These are phyloP conservation scores for Priceomyces melissophilus DNA, from an alignment of 805 yeast genomes.

Conservation along the genomic window DNA sequence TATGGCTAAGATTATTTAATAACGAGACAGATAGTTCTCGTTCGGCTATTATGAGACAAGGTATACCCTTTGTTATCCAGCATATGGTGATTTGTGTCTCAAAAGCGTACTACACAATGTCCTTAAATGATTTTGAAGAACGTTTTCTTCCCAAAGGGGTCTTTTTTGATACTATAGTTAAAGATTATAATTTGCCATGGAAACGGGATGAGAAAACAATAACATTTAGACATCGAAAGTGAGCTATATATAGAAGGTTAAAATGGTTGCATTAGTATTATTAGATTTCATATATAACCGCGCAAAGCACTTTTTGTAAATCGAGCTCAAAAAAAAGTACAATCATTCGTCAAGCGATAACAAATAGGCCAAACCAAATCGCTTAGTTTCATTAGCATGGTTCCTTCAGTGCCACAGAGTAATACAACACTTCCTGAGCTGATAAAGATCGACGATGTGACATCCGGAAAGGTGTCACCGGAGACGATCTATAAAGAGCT, in stretches of 20 bases:
- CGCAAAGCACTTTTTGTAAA: no score
- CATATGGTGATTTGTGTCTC: slow-evolving; percentile 28
- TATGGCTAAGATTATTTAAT: slow-evolving; percentile 29
- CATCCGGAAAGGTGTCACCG: slow-evolving; percentile 40
- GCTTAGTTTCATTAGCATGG: slow-evolving; percentile 1
- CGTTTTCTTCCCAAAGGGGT: slow-evolving; percentile 24
- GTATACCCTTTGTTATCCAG: slow-evolving; percentile 27
- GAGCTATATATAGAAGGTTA: neutral
- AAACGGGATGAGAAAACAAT: slow-evolving; percentile 21
- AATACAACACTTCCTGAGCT: slow-evolving; percentile 24
- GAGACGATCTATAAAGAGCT: slow-evolving; percentile 41
- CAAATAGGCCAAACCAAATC: no score
- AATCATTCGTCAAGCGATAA: neutral
- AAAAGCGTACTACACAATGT: slow-evolving; percentile 38
- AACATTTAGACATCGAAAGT: slow-evolving; percentile 4
- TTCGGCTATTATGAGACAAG: slow-evolving; percentile 41
- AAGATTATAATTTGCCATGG: slow-evolving; percentile 28
- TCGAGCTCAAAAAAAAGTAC: no score
- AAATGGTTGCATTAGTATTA: neutral
- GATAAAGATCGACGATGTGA: slow-evolving; percentile 41
- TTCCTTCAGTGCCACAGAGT: neutral
- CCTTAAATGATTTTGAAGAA: slow-evolving; percentile 19
- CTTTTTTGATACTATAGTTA: slow-evolving; percentile 16
- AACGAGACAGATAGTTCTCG: slow-evolving; percentile 28
- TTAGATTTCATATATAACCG: no score